These are phyloP conservation scores for Taiozyma onychis DNA, from an alignment of 1,139 yeast species.

Conservation along the genomic window DNA sequence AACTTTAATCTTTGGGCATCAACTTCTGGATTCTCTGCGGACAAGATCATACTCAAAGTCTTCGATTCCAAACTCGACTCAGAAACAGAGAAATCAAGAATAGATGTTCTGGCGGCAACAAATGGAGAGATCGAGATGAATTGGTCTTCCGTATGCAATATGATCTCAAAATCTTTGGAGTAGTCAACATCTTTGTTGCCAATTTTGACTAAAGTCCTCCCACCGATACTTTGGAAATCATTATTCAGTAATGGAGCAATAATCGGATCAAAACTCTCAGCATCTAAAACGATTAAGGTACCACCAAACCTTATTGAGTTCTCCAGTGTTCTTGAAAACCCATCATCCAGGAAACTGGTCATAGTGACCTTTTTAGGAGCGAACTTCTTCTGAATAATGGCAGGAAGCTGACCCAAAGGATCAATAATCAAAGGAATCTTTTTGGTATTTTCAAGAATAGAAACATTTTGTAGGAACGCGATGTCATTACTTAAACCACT, in stretches of 20 bases:
- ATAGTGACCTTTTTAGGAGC: slow-evolving; percentile 38
- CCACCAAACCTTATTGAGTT: slow-evolving; percentile 86
- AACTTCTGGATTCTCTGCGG: slow-evolving; percentile 58
- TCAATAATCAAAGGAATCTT: slow-evolving; percentile 64
- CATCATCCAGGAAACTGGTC: slow-evolving; percentile 71
- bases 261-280: slow-evolving; percentile 75
- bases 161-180: slow-evolving; percentile 57
- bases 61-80: slow-evolving; percentile 59
- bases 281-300: slow-evolving; percentile 63
- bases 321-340: slow-evolving; percentile 65
- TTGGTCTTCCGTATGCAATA: slow-evolving; percentile 58
- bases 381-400: slow-evolving; percentile 33
- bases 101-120: slow-evolving; percentile 53
- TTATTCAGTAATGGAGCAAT: slow-evolving; percentile 54
- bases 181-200: slow-evolving; percentile 65
- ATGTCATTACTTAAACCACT: slow-evolving; percentile 53
- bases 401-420: slow-evolving; percentile 51
- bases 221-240: slow-evolving; percentile 65
- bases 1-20: slow-evolving; percentile 53
- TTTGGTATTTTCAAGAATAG: slow-evolving; percentile 38
- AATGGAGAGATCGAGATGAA: slow-evolving; percentile 44
- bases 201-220: slow-evolving; percentile 55
- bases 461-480: slow-evolving; percentile 56
- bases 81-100: slow-evolving; percentile 71
- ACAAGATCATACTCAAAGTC: slow-evolving; percentile 53